phyloP scores from a whole-genome alignment of 192 early-diverging fungal genomes.

The Coemansia sp. region DNA sequence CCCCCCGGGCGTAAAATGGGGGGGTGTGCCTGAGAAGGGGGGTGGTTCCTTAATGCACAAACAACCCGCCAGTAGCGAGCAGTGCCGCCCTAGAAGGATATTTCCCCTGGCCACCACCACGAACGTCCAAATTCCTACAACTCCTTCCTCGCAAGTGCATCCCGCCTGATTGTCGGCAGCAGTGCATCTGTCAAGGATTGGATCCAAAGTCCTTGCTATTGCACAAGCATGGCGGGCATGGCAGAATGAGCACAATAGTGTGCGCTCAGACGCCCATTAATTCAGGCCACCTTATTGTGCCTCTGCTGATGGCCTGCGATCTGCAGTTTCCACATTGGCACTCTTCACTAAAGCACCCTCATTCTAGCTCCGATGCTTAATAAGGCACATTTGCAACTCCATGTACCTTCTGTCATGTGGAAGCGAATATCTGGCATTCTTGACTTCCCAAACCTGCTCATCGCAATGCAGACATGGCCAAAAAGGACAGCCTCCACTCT shows the following conservation, averaged over 20 bases:
- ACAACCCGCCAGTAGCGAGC: not conserved
- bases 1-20: not conserved
- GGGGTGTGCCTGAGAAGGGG: not conserved
- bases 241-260: constrained; percentile 6
- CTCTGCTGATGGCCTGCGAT: not conserved
- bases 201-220: not conserved
- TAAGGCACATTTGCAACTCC: not conserved
- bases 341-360: not conserved
- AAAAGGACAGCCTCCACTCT: not conserved
- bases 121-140: not conserved
- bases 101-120: not conserved
- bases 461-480: not conserved
- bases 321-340: constrained; percentile 2
- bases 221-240: not conserved
- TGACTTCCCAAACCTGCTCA: constrained; percentile 1
- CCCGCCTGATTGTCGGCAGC: not conserved
- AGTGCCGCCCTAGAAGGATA: not conserved
- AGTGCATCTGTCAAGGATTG: not conserved
- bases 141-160: not conserved
- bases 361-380: not conserved
- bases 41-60: not conserved
- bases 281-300: not conserved
- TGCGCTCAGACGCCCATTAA: not conserved
- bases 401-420: constrained; percentile 2
- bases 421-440: not conserved